These are phyloP conservation scores for Tirmania nivea DNA, from an alignment of 495 filamentous ascomycete genomes.

Conservation along the genomic window DNA sequence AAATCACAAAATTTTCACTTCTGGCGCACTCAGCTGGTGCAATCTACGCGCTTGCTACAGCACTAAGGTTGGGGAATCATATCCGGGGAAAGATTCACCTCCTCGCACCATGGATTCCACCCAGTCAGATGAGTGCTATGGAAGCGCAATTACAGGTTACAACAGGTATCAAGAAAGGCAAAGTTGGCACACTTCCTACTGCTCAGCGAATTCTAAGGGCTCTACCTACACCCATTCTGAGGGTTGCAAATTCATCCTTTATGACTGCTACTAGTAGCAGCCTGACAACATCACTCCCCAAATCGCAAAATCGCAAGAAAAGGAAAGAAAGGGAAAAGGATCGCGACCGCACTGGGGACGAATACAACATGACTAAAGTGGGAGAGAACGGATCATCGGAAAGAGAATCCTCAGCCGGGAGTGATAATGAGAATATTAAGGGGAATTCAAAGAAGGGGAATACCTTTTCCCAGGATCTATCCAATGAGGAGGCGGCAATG, in stretches of 20 bases:
- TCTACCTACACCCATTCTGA: conserved; percentile 75
- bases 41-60: conserved; percentile 91
- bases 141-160: not conserved
- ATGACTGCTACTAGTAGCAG: conserved; percentile 81
- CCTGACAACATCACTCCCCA: conserved; percentile 63
- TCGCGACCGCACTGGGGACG: conserved; percentile 10
- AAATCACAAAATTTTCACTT: conserved; percentile 91
- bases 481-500: conserved; percentile 22
- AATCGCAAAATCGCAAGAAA: conserved; percentile 26
- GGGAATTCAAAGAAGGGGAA: not conserved
- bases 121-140: conserved; percentile 79
- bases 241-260: conserved; percentile 84
- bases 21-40: conserved; percentile 94
- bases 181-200: conserved; percentile 49
- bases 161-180: conserved; percentile 13
- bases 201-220: conserved; percentile 78
- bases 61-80: conserved; percentile 84
- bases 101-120: conserved; percentile 92
- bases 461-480: conserved; percentile 7
- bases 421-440: not conserved
- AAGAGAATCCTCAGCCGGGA: conserved; percentile 8
- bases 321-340: conserved; percentile 20
- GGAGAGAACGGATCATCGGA: not conserved
- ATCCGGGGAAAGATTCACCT: conserved; percentile 90
- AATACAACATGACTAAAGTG: not conserved